Evolutionary conservation across 2,329 filamentous ascomycete genomes (phyloP), one percentile per base, ranked within the genome.

Genomic region (Colletotrichum orchidophilum): DNA sequence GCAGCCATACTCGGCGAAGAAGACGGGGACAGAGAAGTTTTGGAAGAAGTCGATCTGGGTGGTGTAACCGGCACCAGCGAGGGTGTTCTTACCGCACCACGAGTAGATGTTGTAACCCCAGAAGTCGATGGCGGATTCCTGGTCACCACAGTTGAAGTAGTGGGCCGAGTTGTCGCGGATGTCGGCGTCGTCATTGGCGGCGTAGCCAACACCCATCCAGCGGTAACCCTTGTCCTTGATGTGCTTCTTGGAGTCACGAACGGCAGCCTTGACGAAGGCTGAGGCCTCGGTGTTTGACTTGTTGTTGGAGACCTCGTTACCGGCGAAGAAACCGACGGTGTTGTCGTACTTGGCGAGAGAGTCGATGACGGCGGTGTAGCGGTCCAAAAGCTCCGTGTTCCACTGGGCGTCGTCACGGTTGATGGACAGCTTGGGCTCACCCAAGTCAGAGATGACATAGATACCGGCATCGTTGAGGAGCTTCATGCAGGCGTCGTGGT

Each of bases 81-180:
- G 96, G 77, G 86, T 90, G 79, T 94, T 97, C 76, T 95, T 82
- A 76, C 96, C 96, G 81, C 96, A 99, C 96, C 96, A 99, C 63
- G 95, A 97, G 89, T 99, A 99, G 85, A 98, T 97, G 88, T 99
- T 99, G 92, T 98, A 98, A 71, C 96, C 96, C 94, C 95, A 99
- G 87, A 97, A 98, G 84, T 99, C 96, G 75, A 98, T 97, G 72
- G 93, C 78, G 84, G 73, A 83, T 9, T 86, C 84, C 39, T 86
- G 80, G 72, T 90, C 82, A 72, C 95, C 94, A 80, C 96, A 99
- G 88, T 97, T 95, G 86, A 99, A 98, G 89, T 97, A 99, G 80
- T 94, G 86, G 76, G 94, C 94, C 79, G 98, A 90, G 78, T 94
- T 87, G 75, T 87, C 87, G 81, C 96, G 94, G 77, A 97, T 97